Evolutionary conservation across 140 eudicot genomes (phyloP).

Genomic region (Cichorium intybus): DNA sequence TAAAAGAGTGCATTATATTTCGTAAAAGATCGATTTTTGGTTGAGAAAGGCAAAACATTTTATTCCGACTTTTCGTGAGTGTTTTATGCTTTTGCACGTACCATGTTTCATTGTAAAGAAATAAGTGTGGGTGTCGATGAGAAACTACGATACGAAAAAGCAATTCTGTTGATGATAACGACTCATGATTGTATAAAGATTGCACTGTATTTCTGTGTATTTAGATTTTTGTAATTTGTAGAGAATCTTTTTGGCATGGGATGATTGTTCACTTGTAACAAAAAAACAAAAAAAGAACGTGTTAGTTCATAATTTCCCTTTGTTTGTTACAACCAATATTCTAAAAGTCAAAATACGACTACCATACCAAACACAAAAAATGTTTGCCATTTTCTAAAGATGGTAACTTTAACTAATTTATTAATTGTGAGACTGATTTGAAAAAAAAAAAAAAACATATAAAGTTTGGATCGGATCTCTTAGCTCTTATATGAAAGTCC

Average conservation of each 20-base stretch:
- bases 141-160: background rate
- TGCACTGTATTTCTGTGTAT: background rate
- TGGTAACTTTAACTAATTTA: background rate
- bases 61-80: too few species aligned
- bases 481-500: too few species aligned
- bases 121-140: background rate
- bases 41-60: too few species aligned
- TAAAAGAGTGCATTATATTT: too few species aligned
- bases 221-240: background rate
- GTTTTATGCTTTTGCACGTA: background rate
- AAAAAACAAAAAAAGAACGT: constrained; percentile 5
- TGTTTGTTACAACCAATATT: constrained; percentile 14
- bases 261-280: constrained; percentile 4
- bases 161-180: background rate
- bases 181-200: background rate
- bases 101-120: background rate
- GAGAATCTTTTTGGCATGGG: constrained; percentile 3
- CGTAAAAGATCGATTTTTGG: too few species aligned
- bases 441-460: too few species aligned
- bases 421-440: background rate
- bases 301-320: background rate
- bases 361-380: background rate
- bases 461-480: too few species aligned
- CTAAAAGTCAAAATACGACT: background rate
- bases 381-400: background rate